Conservation (phyloP, 1,139 yeast genomes). For the Protomyces lactucae-debilis region DNA sequence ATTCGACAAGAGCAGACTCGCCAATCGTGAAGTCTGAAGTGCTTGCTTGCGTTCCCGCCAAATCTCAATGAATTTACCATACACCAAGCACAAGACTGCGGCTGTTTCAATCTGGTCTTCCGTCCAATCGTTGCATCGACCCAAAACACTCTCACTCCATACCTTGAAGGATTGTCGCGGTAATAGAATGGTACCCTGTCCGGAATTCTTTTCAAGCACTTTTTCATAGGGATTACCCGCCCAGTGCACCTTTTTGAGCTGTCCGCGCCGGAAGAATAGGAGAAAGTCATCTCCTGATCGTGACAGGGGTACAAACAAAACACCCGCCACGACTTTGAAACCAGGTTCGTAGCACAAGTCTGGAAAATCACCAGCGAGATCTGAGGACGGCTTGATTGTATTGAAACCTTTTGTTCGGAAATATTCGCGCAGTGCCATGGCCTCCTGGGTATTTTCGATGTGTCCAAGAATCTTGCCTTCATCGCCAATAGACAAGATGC, state of each 20-base stretch:
- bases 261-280: constrained; percentile 22
- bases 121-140: constrained; percentile 22
- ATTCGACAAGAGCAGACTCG: constrained; percentile 60
- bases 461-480: constrained; percentile 24
- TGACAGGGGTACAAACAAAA: constrained; percentile 21
- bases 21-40: constrained; percentile 15
- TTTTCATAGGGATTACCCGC: constrained; percentile 28
- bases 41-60: constrained; percentile 25
- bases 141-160: constrained; percentile 26
- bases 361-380: constrained; percentile 20
- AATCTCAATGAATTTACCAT: constrained; percentile 25
- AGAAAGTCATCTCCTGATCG: constrained; percentile 22
- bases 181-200: background rate
- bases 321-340: constrained; percentile 21
- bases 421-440: constrained; percentile 17
- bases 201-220: constrained; percentile 12
- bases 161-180: constrained; percentile 27
- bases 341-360: constrained; percentile 18
- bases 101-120: constrained; percentile 26
- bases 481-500: constrained; percentile 23
- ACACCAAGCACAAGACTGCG: constrained; percentile 22
- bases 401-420: constrained; percentile 15
- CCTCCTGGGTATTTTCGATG: constrained; percentile 18
- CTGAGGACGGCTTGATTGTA: constrained; percentile 16
- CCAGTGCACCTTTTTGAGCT: constrained; percentile 24